Evolutionary conservation across 768 basidiomycete species (phyloP).

Genomic region (Clavulina sp.): DNA sequence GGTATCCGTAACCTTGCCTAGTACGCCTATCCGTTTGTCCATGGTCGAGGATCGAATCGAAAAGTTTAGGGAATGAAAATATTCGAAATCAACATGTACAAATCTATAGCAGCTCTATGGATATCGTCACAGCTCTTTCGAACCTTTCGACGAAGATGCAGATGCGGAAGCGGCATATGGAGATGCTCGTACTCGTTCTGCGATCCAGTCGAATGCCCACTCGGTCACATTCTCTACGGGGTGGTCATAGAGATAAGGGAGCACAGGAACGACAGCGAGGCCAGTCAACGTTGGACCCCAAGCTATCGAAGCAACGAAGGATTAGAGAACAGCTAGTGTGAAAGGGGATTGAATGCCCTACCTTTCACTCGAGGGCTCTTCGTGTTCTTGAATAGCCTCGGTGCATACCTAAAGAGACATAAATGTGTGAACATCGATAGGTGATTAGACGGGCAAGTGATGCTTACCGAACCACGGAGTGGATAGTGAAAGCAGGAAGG

Average conservation of each 20-base stretch:
- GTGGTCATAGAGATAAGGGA: slow-evolving; percentile 66
- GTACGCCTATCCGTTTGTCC: not conserved
- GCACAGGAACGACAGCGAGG: slow-evolving; percentile 49
- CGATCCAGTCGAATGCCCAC: slow-evolving; percentile 47
- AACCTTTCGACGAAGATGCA: too few relatives aligned
- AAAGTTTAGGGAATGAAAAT: not conserved
- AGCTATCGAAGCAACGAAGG: slow-evolving; percentile 11
- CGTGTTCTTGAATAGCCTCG: slow-evolving; percentile 41
- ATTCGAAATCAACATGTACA: not conserved
- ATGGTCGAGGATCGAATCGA: not conserved
- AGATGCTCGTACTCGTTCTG: slow-evolving; percentile 2
- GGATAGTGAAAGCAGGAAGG: slow-evolving; percentile 70
- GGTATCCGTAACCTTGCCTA: not conserved
- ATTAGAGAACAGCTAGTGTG: not conserved
- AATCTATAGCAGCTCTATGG: not conserved
- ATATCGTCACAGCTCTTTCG: not conserved
- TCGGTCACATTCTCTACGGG: slow-evolving; percentile 62
- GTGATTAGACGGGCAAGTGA: not conserved
- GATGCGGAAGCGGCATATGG: not conserved
- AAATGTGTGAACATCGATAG: not conserved
- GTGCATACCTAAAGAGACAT: slow-evolving; percentile 28
- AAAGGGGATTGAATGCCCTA: not conserved
- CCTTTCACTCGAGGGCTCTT: slow-evolving; percentile 37
- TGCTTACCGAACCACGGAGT: slow-evolving; percentile 44
- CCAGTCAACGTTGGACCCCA: slow-evolving; percentile 70